Evolutionary conservation across 2,329 filamentous ascomycete species (phyloP).

Genomic region (Arthrobotrys conoides): DNA sequence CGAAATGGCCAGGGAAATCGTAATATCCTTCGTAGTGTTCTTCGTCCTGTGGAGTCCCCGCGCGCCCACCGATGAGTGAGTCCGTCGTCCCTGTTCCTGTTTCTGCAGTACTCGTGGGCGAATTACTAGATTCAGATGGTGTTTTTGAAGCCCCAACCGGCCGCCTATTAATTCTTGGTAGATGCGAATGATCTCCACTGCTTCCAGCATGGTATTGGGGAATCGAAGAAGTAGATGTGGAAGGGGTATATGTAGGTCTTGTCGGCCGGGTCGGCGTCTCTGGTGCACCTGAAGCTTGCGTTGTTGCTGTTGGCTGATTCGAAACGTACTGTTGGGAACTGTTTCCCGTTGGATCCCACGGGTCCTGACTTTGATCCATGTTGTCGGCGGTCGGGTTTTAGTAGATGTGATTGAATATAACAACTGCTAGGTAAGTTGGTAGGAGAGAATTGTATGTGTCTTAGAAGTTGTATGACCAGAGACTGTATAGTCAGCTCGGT

Average conservation of each 20-base stretch:
- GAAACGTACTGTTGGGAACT: slow-evolving; percentile 57
- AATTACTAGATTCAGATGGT: slow-evolving; percentile 58
- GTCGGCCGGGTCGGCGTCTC: slow-evolving; percentile 41
- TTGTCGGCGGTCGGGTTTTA: slow-evolving; percentile 21
- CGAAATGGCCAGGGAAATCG: slow-evolving; percentile 53
- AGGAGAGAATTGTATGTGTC: slow-evolving; percentile 32
- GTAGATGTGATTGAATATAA: slow-evolving; percentile 15
- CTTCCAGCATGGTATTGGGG: slow-evolving; percentile 55
- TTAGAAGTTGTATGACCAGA: slow-evolving; percentile 11
- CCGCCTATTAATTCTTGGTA: slow-evolving; percentile 54
- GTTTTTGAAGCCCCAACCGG: slow-evolving; percentile 51
- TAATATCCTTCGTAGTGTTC: slow-evolving; percentile 58
- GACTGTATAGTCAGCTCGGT: slow-evolving; percentile 18
- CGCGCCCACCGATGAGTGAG: slow-evolving; percentile 37
- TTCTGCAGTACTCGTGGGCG: slow-evolving; percentile 49
- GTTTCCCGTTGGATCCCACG: slow-evolving; percentile 59
- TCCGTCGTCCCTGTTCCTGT: slow-evolving; percentile 56
- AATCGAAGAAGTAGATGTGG: slow-evolving; percentile 55
- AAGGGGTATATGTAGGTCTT: slow-evolving; percentile 60
- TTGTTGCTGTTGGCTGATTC: slow-evolving; percentile 60
- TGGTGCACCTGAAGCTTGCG: slow-evolving; percentile 51
- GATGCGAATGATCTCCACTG: slow-evolving; percentile 55
- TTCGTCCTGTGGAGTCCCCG: slow-evolving; percentile 54
- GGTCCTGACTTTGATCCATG: slow-evolving; percentile 55
- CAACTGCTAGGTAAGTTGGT: slow-evolving; percentile 2